A percentile compares a stretch with the other conserved stretches of the same genome.
These are phyloP conservation scores for Magnaporthales sp. DNA, from an alignment of 2,329 filamentous ascomycete species.

Conservation along the genomic window DNA sequence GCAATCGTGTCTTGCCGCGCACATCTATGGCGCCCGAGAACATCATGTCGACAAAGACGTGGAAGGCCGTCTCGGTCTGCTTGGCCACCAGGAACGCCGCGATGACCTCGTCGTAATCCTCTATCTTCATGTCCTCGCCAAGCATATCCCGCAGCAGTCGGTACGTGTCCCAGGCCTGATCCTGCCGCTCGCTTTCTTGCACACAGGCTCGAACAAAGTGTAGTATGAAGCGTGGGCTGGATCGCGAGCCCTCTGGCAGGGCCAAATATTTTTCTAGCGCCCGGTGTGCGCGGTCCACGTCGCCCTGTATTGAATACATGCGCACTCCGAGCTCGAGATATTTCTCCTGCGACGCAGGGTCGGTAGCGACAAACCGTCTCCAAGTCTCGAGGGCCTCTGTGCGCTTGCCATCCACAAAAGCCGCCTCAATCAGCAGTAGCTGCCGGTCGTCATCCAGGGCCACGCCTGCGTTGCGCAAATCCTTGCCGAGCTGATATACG, in stretches of 20 bases:
- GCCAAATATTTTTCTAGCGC: conserved; percentile 34
- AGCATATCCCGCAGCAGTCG: conserved; percentile 53
- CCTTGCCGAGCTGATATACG: conserved; percentile 52
- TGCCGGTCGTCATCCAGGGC: conserved; percentile 48
- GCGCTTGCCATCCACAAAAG: conserved; percentile 54
- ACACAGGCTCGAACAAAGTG: conserved; percentile 63
- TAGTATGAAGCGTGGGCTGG: conserved; percentile 49
- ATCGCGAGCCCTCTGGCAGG: conserved; percentile 21
- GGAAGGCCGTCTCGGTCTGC: conserved; percentile 58
- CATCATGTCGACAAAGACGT: conserved; percentile 88
- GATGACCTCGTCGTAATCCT: conserved; percentile 69
- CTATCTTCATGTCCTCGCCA: conserved; percentile 52
- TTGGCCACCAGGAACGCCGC: conserved; percentile 61
- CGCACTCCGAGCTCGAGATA: conserved; percentile 60
- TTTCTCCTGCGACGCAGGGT: conserved; percentile 25
- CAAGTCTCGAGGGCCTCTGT: conserved; percentile 54
- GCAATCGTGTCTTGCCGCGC: conserved; percentile 31
- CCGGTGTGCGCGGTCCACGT: conserved; percentile 49
- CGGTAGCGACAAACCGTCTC: conserved; percentile 43
- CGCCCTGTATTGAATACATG: conserved; percentile 50
- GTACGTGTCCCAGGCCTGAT: conserved; percentile 60
- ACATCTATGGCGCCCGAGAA: conserved; percentile 46
- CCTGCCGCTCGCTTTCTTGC: conserved; percentile 25
- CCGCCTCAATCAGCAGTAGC: conserved; percentile 58
- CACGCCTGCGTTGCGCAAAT: conserved; percentile 53